A percentile compares a stretch with the other conserved stretches of the same genome.
Evolutionary conservation across 768 basidiomycete genomes (phyloP).

Genomic region (Hygrophorus russula): DNA sequence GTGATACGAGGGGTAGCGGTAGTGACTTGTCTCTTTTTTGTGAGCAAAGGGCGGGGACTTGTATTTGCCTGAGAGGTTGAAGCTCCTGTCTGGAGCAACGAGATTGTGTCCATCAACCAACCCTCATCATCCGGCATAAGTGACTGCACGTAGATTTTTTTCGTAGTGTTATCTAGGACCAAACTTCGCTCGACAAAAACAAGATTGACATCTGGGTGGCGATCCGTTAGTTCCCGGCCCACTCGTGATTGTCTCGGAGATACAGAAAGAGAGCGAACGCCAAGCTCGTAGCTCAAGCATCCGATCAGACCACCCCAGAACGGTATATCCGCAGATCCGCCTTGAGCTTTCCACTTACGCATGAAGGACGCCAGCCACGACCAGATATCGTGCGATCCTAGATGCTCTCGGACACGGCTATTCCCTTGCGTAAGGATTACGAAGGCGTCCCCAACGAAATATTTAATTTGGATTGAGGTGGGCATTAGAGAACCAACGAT

Average conservation of each 20-base stretch:
- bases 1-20: conserved; percentile 19
- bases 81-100: conserved; percentile 15
- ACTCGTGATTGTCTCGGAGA: conserved; percentile 20
- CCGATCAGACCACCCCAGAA: conserved; percentile 84
- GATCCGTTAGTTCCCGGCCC: conserved; percentile 9
- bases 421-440: conserved; percentile 34
- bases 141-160: conserved; percentile 52
- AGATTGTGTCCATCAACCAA: conserved; percentile 46
- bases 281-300: conserved; percentile 71
- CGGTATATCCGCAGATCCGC: conserved; percentile 44
- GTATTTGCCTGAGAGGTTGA: conserved; percentile 4
- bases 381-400: conserved; percentile 54
- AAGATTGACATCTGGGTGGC: conserved; percentile 64
- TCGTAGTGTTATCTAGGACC: conserved; percentile 45
- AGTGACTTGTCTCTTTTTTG: neutral
- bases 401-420: conserved; percentile 23
- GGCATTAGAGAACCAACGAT: conserved; percentile 55
- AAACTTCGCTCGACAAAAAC: conserved; percentile 73
- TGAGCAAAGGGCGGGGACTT: conserved; percentile 2
- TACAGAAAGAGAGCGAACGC: conserved; percentile 43
- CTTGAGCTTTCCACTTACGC: conserved; percentile 32
- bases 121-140: conserved; percentile 40
- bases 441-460: conserved; percentile 37
- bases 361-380: conserved; percentile 67
- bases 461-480: conserved; percentile 45